Conservation (phyloP, 306 rosid species). For the Pterocarpus macrocarpus region DNA sequence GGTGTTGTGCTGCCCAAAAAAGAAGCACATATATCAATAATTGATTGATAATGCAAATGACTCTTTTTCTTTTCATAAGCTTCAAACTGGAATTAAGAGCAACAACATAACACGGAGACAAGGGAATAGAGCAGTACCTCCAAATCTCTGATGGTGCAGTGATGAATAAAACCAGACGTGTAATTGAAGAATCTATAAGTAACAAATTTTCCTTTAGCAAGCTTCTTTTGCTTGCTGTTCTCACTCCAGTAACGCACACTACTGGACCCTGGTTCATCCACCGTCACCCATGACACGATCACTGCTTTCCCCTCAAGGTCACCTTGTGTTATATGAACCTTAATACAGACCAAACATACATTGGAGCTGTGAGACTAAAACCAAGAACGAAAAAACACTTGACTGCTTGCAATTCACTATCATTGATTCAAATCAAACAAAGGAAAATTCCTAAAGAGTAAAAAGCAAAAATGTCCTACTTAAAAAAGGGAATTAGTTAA, state of each 20-base stretch:
- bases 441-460: not conserved
- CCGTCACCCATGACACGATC: conserved; percentile 85
- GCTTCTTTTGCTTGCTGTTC: conserved; percentile 46
- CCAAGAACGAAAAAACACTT: not conserved
- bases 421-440: conserved; percentile 22
- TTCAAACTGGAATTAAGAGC: not conserved
- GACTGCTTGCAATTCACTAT: not conserved
- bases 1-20: conserved; percentile 66
- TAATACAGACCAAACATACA: conserved; percentile 27
- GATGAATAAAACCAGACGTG: conserved; percentile 91
- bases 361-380: conserved; percentile 8
- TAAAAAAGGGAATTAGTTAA: not conserved
- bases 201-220: conserved; percentile 54
- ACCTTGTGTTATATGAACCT: conserved; percentile 98
- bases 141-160: conserved; percentile 62
- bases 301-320: conserved; percentile 76
- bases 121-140: conserved; percentile 57
- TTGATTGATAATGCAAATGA: conserved; percentile 32
- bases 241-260: conserved; percentile 74
- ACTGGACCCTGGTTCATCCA: conserved; percentile 70
- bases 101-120: not conserved
- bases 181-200: conserved; percentile 75
- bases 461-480: too few relatives aligned
- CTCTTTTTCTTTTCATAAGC: not conserved
- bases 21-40: conserved; percentile 33